phyloP scores from a whole-genome alignment of 108 stramenopile genomes.

The Nitzschia sp. region DNA sequence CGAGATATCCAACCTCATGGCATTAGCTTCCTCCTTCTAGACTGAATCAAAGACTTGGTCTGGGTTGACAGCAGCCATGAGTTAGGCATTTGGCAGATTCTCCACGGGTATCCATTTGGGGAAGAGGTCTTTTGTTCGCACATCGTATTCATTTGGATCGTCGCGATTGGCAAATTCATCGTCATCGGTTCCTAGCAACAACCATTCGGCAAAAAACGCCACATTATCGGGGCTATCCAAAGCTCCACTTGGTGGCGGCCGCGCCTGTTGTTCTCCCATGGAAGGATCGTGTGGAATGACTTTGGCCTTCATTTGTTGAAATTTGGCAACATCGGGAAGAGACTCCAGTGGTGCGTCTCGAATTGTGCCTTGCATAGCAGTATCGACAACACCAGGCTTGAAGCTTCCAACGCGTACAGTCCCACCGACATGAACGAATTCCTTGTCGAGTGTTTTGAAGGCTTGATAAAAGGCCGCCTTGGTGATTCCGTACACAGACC shows the following conservation, averaged over 20 bases:
- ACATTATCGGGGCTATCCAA: slow-evolving; percentile 42
- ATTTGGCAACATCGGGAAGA: slow-evolving; percentile 42
- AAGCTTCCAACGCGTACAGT: slow-evolving; percentile 31
- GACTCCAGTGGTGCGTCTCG: slow-evolving; percentile 38
- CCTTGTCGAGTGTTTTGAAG: slow-evolving; percentile 23
- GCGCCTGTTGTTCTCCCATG: neutral
- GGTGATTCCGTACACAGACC: slow-evolving; percentile 64
- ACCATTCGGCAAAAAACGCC: slow-evolving; percentile 36
- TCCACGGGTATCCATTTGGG: slow-evolving; percentile 19
- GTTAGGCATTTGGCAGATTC: slow-evolving; percentile 1
- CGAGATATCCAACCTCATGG: slow-evolving; percentile 73
- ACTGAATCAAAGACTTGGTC: slow-evolving; percentile 28
- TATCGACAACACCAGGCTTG: slow-evolving; percentile 74
- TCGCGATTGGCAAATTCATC: slow-evolving; percentile 37
- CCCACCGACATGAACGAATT: slow-evolving; percentile 24
- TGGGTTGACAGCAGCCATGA: slow-evolving; percentile 1
- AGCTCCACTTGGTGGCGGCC: slow-evolving; percentile 34
- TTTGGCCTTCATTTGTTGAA: slow-evolving; percentile 32
- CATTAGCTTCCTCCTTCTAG: slow-evolving; percentile 33
- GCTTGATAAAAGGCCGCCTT: slow-evolving; percentile 64
- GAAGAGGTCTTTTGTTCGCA: slow-evolving; percentile 13
- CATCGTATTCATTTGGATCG: slow-evolving; percentile 29
- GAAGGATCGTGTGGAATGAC: neutral
- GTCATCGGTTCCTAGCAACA: slow-evolving; percentile 31
- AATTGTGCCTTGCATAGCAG: slow-evolving; percentile 70